These are phyloP conservation scores for Ormosia emarginata DNA, from an alignment of 306 rosid genomes.

Conservation along the genomic window DNA sequence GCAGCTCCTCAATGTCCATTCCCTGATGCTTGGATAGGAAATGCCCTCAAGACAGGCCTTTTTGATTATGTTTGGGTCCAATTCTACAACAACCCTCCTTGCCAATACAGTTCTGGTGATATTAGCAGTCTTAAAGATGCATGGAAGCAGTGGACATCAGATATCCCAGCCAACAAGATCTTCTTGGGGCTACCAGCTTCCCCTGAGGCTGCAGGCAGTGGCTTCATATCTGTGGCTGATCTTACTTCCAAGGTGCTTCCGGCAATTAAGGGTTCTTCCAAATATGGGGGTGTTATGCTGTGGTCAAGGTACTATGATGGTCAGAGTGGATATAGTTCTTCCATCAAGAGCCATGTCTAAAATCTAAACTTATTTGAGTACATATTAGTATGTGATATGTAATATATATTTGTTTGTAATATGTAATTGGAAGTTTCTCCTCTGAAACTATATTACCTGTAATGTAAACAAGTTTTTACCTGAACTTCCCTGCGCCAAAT, in stretches of 20 bases:
- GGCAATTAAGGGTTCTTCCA: constrained; percentile 28
- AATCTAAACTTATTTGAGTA: not conserved
- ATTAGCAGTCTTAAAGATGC: constrained; percentile 30
- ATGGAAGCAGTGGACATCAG: constrained; percentile 38
- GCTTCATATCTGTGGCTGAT: constrained; percentile 28
- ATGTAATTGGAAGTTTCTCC: not conserved
- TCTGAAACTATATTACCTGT: not conserved
- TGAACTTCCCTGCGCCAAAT: not conserved
- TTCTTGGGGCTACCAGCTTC: constrained; percentile 44
- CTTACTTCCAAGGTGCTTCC: constrained; percentile 43
- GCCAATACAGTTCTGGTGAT: constrained; percentile 20
- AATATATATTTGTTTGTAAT: not conserved
- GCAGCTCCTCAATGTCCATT: constrained; percentile 46
- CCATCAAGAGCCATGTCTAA: constrained; percentile 32
- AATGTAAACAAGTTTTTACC: not conserved
- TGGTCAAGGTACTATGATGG: constrained; percentile 40
- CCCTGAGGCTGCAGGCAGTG: constrained; percentile 35
- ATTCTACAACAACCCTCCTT: constrained; percentile 44
- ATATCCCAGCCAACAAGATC: constrained; percentile 32
- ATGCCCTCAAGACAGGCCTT: constrained; percentile 35
- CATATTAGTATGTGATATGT: not conserved
- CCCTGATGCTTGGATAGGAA: constrained; percentile 42
- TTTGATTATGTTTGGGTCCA: constrained; percentile 41
- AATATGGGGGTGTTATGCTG: constrained; percentile 41
- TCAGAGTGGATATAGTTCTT: constrained; percentile 34